phyloP scores from a whole-genome alignment of 1,284 basidiomycete genomes.

The Pyrrhoderma noxium region DNA sequence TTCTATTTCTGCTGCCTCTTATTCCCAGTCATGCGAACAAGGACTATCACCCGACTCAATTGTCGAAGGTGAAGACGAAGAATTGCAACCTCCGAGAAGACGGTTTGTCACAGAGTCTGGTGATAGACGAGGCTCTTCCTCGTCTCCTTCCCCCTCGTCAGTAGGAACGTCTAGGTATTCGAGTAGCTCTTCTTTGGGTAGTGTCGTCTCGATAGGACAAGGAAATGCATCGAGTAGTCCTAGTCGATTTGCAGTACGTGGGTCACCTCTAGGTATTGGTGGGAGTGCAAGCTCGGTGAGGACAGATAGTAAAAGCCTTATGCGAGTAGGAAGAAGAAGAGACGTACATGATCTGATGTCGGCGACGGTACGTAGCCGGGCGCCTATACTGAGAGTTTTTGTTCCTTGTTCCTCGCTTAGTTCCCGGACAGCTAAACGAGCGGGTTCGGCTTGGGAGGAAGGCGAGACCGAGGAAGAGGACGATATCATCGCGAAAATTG shows the following conservation, averaged over 20 bases:
- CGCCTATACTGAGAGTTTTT: conserved; percentile 67
- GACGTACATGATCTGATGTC: conserved; percentile 51
- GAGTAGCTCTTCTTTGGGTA: conserved; percentile 23
- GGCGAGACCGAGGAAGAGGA: conserved; percentile 19
- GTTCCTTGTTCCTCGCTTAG: conserved; percentile 57
- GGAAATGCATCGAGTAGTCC: background rate
- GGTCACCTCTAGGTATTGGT: background rate
- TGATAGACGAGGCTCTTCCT: conserved; percentile 17
- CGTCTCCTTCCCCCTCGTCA: conserved; percentile 19
- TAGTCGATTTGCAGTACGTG: background rate
- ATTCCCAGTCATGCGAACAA: no score
- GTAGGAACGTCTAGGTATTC: conserved; percentile 37
- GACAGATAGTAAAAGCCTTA: no score
- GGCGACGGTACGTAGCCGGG: conserved; percentile 55
- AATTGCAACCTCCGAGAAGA: conserved; percentile 27
- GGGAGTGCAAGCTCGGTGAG: background rate
- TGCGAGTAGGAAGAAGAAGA: no score
- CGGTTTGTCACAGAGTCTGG: conserved; percentile 25
- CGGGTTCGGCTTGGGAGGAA: no score
- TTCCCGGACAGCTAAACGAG: no score
- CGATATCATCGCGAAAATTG: conserved; percentile 45
- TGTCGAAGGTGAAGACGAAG: conserved; percentile 27
- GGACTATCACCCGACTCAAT: conserved; percentile 14
- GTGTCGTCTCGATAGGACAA: conserved; percentile 20
- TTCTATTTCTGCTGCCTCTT: background rate